A percentile compares a stretch with the other conserved stretches of the same genome.
Conservation (phyloP, 345 rosid genomes). For the Salix koriyanagi region DNA sequence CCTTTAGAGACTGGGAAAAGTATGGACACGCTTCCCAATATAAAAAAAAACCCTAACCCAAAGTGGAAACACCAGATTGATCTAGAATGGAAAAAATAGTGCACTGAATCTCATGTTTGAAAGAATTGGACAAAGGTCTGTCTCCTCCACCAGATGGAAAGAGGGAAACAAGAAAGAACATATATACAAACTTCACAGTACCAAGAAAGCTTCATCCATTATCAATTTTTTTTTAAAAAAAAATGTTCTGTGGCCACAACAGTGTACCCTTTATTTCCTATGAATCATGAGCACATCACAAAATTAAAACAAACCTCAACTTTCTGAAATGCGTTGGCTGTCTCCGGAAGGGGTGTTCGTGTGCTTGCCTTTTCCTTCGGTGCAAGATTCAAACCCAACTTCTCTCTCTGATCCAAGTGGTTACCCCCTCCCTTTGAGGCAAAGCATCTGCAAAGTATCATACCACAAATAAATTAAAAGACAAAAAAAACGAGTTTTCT, state of each 20-base stretch:
- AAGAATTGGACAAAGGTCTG: neutral
- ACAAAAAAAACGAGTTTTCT: neutral
- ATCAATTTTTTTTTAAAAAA: neutral
- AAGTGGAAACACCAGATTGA: neutral
- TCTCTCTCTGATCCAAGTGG: constrained; percentile 79
- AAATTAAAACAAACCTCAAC: constrained; percentile 60
- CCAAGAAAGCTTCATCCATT: neutral
- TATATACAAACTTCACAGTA: neutral
- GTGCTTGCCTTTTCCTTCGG: constrained; percentile 42
- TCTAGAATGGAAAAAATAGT: neutral
- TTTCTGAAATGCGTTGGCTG: constrained; percentile 63
- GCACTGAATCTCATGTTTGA: neutral
- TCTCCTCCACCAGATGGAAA: neutral
- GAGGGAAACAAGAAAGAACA: neutral
- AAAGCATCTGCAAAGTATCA: constrained; percentile 47
- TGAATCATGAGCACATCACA: neutral
- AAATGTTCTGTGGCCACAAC: neutral
- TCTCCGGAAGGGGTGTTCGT: constrained; percentile 43
- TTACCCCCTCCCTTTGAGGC: constrained; percentile 46
- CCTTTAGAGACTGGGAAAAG: neutral
- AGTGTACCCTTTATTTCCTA: neutral
- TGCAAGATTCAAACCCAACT: constrained; percentile 63
- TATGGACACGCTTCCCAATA: neutral
- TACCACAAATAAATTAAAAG: neutral
- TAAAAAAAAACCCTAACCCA: neutral